Evolutionary conservation across 257 asterid genomes (phyloP).

Genomic region (Ligustrum vulgare): DNA sequence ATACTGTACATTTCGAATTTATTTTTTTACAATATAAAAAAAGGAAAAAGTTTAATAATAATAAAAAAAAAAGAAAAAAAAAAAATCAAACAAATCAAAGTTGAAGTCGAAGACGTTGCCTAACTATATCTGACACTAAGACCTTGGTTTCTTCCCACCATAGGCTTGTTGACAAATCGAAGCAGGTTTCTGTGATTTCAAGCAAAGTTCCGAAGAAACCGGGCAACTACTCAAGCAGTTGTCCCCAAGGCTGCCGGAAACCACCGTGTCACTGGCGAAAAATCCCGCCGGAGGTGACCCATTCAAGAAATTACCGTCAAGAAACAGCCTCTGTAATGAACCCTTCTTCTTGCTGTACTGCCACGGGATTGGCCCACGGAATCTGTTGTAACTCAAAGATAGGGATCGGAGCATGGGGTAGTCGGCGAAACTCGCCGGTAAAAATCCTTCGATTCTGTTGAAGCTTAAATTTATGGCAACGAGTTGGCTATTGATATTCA

Average conservation of each 20-base stretch:
- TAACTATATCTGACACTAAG: constrained; percentile 20
- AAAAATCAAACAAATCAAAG: constrained; percentile 11
- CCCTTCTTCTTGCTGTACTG: constrained; percentile 57
- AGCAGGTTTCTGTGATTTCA: constrained; percentile 79
- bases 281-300: constrained; percentile 83
- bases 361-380: constrained; percentile 77
- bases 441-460: constrained; percentile 52
- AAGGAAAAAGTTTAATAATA: not conserved
- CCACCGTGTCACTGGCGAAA: constrained; percentile 40
- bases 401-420: constrained; percentile 65
- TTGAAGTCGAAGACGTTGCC: constrained; percentile 18
- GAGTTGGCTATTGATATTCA: constrained; percentile 48
- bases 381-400: constrained; percentile 60
- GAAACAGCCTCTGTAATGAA: constrained; percentile 51
- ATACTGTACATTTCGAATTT: not conserved
- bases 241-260: constrained; percentile 87
- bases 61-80: not conserved
- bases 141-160: constrained; percentile 67
- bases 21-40: not conserved
- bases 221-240: constrained; percentile 79
- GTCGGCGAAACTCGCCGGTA: constrained; percentile 53
- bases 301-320: constrained; percentile 78
- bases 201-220: constrained; percentile 73
- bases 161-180: constrained; percentile 77
- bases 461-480: constrained; percentile 76